Percentiles rank a stretch among this genome's conserved stretches.
phyloP scores from a whole-genome alignment of 495 filamentous ascomycete genomes.

The Tuber brumale region DNA sequence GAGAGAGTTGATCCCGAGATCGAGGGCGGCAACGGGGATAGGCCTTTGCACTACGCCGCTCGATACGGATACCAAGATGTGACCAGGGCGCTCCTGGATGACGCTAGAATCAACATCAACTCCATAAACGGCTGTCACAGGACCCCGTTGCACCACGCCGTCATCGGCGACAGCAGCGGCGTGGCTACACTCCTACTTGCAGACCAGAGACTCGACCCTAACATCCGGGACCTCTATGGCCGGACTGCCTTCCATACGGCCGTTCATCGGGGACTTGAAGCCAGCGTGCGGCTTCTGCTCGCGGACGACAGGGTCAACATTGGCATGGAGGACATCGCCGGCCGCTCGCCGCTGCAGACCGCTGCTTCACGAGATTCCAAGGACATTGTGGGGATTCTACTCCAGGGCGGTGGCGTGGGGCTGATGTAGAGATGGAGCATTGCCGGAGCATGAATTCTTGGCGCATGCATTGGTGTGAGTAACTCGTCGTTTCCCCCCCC shows the following conservation, averaged over 20 bases:
- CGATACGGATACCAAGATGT: background rate
- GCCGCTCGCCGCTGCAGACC: background rate
- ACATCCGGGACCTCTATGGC: background rate
- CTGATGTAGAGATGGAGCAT: background rate
- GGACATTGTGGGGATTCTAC: background rate
- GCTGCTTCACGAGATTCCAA: background rate
- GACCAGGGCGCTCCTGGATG: background rate
- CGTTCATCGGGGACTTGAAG: background rate
- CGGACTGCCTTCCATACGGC: background rate
- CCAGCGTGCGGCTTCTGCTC: background rate
- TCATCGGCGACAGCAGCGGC: background rate
- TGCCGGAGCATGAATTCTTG: background rate
- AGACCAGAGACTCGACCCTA: background rate
- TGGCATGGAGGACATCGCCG: background rate
- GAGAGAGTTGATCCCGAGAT: slow-evolving; percentile 22
- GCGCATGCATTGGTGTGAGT: background rate
- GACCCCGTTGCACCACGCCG: background rate
- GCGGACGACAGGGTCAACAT: background rate
- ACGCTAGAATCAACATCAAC: background rate
- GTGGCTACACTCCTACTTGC: background rate
- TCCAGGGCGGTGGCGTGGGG: background rate
- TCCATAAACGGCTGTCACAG: background rate
- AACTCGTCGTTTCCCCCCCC: background rate
- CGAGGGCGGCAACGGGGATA: slow-evolving; percentile 14
- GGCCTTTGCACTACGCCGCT: slow-evolving; percentile 14